These are phyloP conservation scores for Lepraria neglecta DNA, from an alignment of 495 filamentous ascomycete species.

Conservation along the genomic window DNA sequence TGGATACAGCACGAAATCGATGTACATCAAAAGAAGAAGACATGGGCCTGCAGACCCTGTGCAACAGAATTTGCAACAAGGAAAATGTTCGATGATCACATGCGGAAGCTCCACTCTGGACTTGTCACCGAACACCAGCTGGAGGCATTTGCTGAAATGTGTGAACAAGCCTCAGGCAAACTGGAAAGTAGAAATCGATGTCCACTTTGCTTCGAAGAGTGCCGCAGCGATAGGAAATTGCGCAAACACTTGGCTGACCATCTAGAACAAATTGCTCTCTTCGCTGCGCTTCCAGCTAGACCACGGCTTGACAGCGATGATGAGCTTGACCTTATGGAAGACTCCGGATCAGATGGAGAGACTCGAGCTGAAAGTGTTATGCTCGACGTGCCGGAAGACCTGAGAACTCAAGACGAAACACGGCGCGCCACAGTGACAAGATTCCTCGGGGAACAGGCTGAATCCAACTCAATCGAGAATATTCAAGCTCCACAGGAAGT, in stretches of 20 bases:
- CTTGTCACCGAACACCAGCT: conserved; percentile 11
- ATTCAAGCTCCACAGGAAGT: neutral
- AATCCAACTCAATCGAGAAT: neutral
- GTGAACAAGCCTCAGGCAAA: neutral
- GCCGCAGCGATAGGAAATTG: neutral
- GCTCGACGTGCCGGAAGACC: neutral
- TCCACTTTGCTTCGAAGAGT: neutral
- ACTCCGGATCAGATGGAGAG: conserved; percentile 10
- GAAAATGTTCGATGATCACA: conserved; percentile 17
- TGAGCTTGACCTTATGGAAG: conserved; percentile 18
- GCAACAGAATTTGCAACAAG: conserved; percentile 9
- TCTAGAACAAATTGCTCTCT: conserved; percentile 26
- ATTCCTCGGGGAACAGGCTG: conserved; percentile 2
- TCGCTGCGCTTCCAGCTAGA: conserved; percentile 9
- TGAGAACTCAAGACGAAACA: neutral
- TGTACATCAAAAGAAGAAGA: conserved; percentile 22
- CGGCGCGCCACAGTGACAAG: neutral
- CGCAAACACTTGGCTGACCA: conserved; percentile 23
- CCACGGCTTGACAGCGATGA: conserved; percentile 2
- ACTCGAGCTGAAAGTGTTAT: conserved; percentile 6
- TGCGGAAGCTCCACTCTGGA: conserved; percentile 14
- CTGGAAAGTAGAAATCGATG: neutral
- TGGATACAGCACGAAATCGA: conserved; percentile 10
- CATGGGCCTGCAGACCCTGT: conserved; percentile 28
- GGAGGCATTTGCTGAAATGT: conserved; percentile 12